Base-by-base conservation (phyloP, 106 monocot genomes). In the Alisma plantagoaquatica region DNA sequence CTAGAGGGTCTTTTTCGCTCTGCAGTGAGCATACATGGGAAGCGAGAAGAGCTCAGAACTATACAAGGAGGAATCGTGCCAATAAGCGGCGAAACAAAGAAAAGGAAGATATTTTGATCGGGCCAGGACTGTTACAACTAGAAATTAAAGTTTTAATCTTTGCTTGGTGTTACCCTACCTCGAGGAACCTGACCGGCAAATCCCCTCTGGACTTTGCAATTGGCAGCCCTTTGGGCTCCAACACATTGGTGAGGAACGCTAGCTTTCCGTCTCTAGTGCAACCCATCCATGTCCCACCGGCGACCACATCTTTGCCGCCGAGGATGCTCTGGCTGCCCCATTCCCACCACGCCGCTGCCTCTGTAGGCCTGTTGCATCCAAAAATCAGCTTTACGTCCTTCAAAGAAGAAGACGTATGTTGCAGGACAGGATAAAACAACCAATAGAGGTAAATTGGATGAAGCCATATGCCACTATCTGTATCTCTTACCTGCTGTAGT, bases 231-330 rank as follows among this genome's bases (percentile, higher is more conserved):
- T 30, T 30, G 41, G 63, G 63, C 50, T 74, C 76, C 59, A 72
- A 54, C 3, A 80, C 41, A 42, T 86, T 86, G 7, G 85, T 80
- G 8, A 86, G 57, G 44, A 80, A 86, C 2, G 76, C 70, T 21
- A 86, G 15, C 51, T 61, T 72, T 33, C 85, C 85, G 42, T 70
- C 53, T 38, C 31, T 56, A 3, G 72, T 77, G 73, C 76, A 80
- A n/a, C 76, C 80, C 57, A 86, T 22, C 85, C 80, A 86, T 18
- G 85, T 80, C 3, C 80, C 85, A 7, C 85, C 85, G 12, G 57
- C 73, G 26, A 66, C 38, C 16, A 60, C 62, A 62, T 85, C 85
- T 58, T 65, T 85, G 3, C 76, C 80, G 5, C 70, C 76, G 19
- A 86, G 38, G 9, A 86, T 63, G 43, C 43, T 45, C 58, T 59